Evolutionary conservation across 257 asterid species (phyloP), one percentile per base, ranked within the genome.

Genomic region (Petunia axillaris): DNA sequence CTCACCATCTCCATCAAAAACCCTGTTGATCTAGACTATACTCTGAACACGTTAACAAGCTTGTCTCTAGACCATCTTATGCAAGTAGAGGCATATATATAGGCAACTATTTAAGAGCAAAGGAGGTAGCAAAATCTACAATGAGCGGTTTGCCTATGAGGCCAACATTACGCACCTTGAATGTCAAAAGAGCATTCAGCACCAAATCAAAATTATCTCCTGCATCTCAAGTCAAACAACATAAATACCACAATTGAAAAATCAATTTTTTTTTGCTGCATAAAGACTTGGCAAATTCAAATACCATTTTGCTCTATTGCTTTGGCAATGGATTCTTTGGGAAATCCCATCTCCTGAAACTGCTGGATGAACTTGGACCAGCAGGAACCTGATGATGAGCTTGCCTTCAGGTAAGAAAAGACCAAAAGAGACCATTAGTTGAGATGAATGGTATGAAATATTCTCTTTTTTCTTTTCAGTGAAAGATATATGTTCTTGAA

Each of bases 131-230:
- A n/a, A 59, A 58, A 41, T 1, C 60, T 46, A 6, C 25, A 10
- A 13, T 5, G 10, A 35, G 25, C 3, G 1, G 54, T 8, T 43
- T 62, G 16, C 55, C 64, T 36, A 48, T n/a, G 2, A 60, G 78
- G 62, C 73, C 70, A 36, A 54, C 63, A 25, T 50, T 54, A 86
- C 95, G 80, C 85, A 94, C 97, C 39, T 89, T 82, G 80, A 88
- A 93, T 2, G 97, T 89, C 41, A 93, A 85, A 54, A 90, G 80
- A 14, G 91, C 79, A 54, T 93, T 91, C 48, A 91, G 70, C 78
- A 93, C 92, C 8, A 84, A 78, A 2, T 90, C 95, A 0, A 89
- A 78, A 81, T 85, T 84, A 81, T 82, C 86, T 85, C 90, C 98
- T 93, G 92, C 83, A 82, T 6, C 52, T 64, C 48, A 75, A 76